phyloP scores from a whole-genome alignment of 2,329 filamentous ascomycete species.

The Basipetospora sp. region DNA sequence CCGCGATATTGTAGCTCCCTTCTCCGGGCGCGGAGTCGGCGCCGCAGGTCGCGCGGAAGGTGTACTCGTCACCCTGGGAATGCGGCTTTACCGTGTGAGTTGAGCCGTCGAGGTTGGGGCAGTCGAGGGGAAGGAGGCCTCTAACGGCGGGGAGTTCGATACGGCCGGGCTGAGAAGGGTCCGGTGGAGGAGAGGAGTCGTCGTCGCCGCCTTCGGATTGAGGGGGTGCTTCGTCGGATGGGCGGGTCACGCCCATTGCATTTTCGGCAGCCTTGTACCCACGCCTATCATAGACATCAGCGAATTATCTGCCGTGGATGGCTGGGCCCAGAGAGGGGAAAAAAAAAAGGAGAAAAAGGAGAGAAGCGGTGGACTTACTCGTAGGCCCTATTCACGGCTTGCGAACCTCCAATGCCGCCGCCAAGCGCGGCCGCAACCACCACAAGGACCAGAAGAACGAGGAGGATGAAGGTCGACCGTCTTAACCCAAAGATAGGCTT shows the following conservation, averaged over 20 bases:
- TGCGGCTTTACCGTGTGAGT: not conserved
- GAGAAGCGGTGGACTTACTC: constrained; percentile 1
- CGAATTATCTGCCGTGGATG: not conserved
- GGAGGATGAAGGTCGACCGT: constrained; percentile 5
- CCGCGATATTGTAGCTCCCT: constrained; percentile 4
- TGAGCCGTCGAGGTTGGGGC: constrained; percentile 5
- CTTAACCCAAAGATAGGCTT: constrained; percentile 4
- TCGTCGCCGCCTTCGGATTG: not conserved
- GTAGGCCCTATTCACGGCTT: constrained; percentile 6
- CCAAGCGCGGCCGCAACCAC: constrained; percentile 6
- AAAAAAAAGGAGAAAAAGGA: not conserved
- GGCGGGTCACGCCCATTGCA: not conserved
- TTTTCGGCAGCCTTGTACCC: not conserved
- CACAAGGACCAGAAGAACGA: constrained; percentile 2
- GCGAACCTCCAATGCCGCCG: constrained; percentile 7
- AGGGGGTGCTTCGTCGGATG: not conserved
- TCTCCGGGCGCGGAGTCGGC: constrained; percentile 2
- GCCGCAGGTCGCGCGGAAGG: not conserved
- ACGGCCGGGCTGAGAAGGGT: not conserved
- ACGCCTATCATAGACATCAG: not conserved
- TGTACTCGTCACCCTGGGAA: not conserved
- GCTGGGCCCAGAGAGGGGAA: not conserved
- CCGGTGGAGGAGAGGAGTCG: not conserved
- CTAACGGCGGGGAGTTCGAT: not conserved
- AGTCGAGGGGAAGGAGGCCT: constrained; percentile 6